These are phyloP conservation scores for Cryptococcus sp. DNA, from an alignment of 1,284 basidiomycete genomes.

Conservation along the genomic window DNA sequence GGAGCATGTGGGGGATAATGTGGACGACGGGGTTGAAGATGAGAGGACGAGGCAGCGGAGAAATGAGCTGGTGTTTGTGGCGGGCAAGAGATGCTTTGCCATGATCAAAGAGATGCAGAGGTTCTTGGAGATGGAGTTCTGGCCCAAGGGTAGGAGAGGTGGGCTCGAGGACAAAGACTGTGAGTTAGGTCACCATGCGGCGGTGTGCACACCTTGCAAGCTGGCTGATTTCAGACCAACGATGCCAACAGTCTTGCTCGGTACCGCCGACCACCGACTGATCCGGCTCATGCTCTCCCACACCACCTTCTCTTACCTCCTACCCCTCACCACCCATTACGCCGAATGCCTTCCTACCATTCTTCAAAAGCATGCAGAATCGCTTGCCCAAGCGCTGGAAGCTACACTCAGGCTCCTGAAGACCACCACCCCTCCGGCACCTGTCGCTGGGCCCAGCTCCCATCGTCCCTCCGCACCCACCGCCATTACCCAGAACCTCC, in stretches of 20 bases:
- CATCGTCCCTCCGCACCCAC: constrained; percentile 19
- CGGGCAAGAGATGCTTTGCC: constrained; percentile 30
- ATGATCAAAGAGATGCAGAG: constrained; percentile 27
- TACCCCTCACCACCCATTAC: constrained; percentile 21
- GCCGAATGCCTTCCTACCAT: constrained; percentile 17
- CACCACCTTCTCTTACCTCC: constrained; percentile 26
- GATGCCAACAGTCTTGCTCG: constrained; percentile 29
- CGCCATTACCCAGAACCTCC: constrained; percentile 28
- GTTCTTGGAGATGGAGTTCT: constrained; percentile 33
- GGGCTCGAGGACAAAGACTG: constrained; percentile 29
- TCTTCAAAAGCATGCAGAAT: background rate
- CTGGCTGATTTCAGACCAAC: background rate
- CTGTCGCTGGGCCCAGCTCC: constrained; percentile 19
- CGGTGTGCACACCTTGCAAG: background rate
- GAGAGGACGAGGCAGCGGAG: constrained; percentile 9
- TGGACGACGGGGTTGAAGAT: constrained; percentile 1
- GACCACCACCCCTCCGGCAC: constrained; percentile 17
- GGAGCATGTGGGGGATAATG: constrained; percentile 13
- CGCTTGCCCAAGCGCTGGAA: constrained; percentile 9
- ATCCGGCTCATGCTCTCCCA: constrained; percentile 29
- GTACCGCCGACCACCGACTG: constrained; percentile 36
- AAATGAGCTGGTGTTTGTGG: constrained; percentile 18
- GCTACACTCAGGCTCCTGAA: constrained; percentile 19
- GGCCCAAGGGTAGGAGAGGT: constrained; percentile 26
- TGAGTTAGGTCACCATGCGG: constrained; percentile 7